phyloP scores from a whole-genome alignment of 805 yeast species.

The Cyberlindnera sargentensis region DNA sequence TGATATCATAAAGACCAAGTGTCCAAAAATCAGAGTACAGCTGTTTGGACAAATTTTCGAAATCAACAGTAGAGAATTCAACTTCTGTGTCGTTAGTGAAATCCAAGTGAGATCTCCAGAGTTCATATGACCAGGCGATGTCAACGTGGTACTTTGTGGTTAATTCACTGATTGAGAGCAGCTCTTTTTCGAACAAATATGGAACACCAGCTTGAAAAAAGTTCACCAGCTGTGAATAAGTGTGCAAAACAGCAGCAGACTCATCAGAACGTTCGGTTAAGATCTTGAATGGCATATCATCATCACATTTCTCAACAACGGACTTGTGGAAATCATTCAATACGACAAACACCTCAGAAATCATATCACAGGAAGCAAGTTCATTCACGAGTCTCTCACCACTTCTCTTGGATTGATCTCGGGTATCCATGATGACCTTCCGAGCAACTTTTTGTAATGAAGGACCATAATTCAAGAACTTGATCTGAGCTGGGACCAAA shows the following conservation, averaged over 20 bases:
- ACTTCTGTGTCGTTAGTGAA: slow-evolving; percentile 19
- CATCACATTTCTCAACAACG: slow-evolving; percentile 28
- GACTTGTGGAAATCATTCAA: slow-evolving; percentile 43
- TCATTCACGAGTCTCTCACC: slow-evolving; percentile 43
- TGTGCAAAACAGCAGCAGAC: slow-evolving; percentile 55
- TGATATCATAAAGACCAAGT: slow-evolving; percentile 63
- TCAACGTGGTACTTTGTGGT: slow-evolving; percentile 38
- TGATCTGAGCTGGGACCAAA: slow-evolving; percentile 57
- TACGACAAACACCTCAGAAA: slow-evolving; percentile 61
- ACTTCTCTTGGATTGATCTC: slow-evolving; percentile 41
- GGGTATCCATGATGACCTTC: slow-evolving; percentile 42
- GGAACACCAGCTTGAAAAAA: slow-evolving; percentile 35
- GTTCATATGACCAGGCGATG: slow-evolving; percentile 62
- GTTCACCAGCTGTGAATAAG: slow-evolving; percentile 51
- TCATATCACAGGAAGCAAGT: slow-evolving; percentile 35
- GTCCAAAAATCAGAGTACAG: slow-evolving; percentile 69
- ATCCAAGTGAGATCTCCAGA: slow-evolving; percentile 56
- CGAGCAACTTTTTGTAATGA: slow-evolving; percentile 50
- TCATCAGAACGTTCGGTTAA: slow-evolving; percentile 71
- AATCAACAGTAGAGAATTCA: slow-evolving; percentile 17
- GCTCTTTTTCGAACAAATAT: slow-evolving; percentile 26
- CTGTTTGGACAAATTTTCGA: slow-evolving; percentile 27
- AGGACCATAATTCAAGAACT: slow-evolving; percentile 56
- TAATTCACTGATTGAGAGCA: slow-evolving; percentile 38
- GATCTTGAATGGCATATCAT: slow-evolving; percentile 54